These are phyloP conservation scores for Xylogone sp. DNA, from an alignment of 2,329 filamentous ascomycete genomes.

Conservation along the genomic window DNA sequence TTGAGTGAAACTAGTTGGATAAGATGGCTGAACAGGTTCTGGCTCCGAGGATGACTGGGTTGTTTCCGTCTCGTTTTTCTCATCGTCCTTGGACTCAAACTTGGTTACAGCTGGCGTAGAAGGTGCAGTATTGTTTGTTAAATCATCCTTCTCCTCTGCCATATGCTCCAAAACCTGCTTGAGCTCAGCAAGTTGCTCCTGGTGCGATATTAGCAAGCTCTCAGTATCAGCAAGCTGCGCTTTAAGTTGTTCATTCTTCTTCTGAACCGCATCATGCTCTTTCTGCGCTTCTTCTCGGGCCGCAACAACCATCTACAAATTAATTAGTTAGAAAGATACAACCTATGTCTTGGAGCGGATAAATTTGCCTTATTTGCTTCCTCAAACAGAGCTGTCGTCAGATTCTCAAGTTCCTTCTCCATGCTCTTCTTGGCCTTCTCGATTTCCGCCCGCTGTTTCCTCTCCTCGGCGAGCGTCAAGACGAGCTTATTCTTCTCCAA, in stretches of 20 bases:
- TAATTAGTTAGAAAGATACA: constrained; percentile 66
- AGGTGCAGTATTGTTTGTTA: constrained; percentile 62
- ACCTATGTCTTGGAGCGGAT: not conserved
- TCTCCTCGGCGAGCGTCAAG: constrained; percentile 60
- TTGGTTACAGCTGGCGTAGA: constrained; percentile 75
- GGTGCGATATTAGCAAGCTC: constrained; percentile 78
- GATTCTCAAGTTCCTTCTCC: constrained; percentile 83
- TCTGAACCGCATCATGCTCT: constrained; percentile 76
- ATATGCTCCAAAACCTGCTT: constrained; percentile 92
- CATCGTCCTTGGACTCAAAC: constrained; percentile 56
- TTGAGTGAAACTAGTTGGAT: constrained; percentile 72
- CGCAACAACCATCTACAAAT: constrained; percentile 87
- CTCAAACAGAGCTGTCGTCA: constrained; percentile 93
- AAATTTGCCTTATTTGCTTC: constrained; percentile 78
- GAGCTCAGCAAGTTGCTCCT: constrained; percentile 87
- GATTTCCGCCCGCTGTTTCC: constrained; percentile 55
- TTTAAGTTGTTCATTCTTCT: constrained; percentile 83
- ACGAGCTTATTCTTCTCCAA: constrained; percentile 61
- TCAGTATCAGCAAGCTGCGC: constrained; percentile 85
- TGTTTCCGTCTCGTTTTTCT: constrained; percentile 31
- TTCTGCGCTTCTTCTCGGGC: constrained; percentile 86
- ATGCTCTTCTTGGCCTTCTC: constrained; percentile 84
- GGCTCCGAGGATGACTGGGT: constrained; percentile 22
- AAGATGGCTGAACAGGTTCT: constrained; percentile 48
- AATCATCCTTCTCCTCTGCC: constrained; percentile 68